Evolutionary conservation across 108 stramenopile genomes (phyloP), one percentile per base, ranked within the genome.

Genomic region (Mayamaea pseudoterrestris): DNA sequence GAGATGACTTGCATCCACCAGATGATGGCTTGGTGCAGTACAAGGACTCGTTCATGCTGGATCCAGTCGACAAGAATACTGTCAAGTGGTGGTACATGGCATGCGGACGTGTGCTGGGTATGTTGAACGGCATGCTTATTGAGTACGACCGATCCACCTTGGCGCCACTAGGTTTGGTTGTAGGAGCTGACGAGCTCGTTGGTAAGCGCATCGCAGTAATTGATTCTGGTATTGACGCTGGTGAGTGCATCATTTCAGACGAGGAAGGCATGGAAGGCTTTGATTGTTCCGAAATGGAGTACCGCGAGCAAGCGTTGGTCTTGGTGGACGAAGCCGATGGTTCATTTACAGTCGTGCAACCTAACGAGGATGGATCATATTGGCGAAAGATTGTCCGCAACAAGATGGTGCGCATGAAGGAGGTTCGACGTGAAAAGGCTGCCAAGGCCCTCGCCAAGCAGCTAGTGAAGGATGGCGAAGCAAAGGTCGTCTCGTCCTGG

Each of bases 51-150:
- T n/a, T n/a, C n/a, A n/a, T n/a, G n/a, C n/a, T n/a, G n/a, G n/a
- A n/a, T n/a, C n/a, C 58, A 72, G 41, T 34, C 32, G 12, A 9
- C 12, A 34, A 34, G 32, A 34, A 34, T 34, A 22, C 53, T 5
- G 37, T n/a, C n/a, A n/a, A n/a, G n/a, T 97, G 96, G 96, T 97
- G 96, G 96, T 72, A 88, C 50, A 78, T 97, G 88, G 65, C 60
- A 24, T 73, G 80, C 53, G 93, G 93, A 5, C 60, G 80, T 9
- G 96, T 95, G 5, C 53, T 97, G 27, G 96, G 96, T 7, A 65
- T 92, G 51, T 83, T 82, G 30, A 76, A 93, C 44, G 83, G 90
- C 40, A 76, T 71, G 77, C 58, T 96, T 35, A 61, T 95, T 26
- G 93, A 97, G 69, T 97, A 97, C 57, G 96, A 97, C 54, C 42